Base-by-base conservation (phyloP, 306 rosid genomes). In the Trifolium subterraneum region DNA sequence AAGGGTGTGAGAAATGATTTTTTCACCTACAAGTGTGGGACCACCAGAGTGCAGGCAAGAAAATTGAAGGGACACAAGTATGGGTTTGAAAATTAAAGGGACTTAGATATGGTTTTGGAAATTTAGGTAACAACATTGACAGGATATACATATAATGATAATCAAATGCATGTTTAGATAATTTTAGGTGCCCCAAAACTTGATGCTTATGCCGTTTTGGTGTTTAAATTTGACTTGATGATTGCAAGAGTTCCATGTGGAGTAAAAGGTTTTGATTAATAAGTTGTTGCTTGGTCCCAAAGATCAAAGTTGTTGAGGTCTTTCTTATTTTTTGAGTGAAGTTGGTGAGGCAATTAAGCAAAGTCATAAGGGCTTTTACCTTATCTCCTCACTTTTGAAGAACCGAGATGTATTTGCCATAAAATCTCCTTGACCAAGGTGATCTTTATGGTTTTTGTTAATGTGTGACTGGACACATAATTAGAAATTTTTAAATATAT, bases 211-310 rank as follows among this genome's bases (percentile, higher is more conserved):
- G 39, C 47, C 61, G 12, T 65, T 36, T 65, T 65, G 68, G 45
- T 60, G 55, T 45, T 16, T 10, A 71, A 27, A 65, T 20, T 74
- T 75, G 51, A 70, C 72, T 83, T 74, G 11, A 6, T 58, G 60
- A 42, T 22, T 70, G 56, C 68, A 19, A 47, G 42, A 65, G 33
- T 22, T 68, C 74, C 65, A 15, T 68, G 8, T 23, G 19, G 50
- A n/a, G 20, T 78, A 5, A 25, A 36, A 20, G 59, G 52, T 70
- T n/a, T 64, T 72, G 50, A 42, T 41, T 31, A 16, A 13, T 7
- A 41, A 50, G 50, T 77, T 31, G 62, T 71, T 74, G 51, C 65
- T 25, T 60, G 78, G 59, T 61, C 70, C 78, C 42, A 51, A 19
- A 60, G 50, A 19, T 22, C 47, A 45, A 50, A 70, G 56, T 78